These are phyloP conservation scores for Corniculantispora saksenae DNA, from an alignment of 2,329 filamentous ascomycete species.

Conservation along the genomic window DNA sequence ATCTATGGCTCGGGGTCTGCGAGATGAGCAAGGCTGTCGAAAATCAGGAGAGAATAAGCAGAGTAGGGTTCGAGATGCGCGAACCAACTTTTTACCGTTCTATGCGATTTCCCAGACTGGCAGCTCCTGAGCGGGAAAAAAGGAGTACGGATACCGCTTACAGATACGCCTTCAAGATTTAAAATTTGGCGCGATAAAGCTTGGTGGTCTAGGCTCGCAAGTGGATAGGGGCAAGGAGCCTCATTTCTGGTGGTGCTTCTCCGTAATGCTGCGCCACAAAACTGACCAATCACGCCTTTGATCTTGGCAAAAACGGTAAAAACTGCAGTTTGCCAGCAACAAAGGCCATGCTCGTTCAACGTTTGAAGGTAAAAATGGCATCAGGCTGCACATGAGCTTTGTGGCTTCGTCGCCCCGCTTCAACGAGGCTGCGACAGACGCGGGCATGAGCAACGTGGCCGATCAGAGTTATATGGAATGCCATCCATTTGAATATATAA, in stretches of 20 bases:
- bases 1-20: background rate
- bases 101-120: background rate
- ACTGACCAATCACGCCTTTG: background rate
- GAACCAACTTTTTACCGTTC: background rate
- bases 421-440: background rate
- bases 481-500: no score
- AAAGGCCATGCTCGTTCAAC: background rate
- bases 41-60: background rate
- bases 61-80: background rate
- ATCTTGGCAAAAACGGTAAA: background rate
- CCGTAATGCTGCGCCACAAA: background rate
- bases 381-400: background rate
- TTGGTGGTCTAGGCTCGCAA: background rate
- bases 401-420: background rate
- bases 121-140: background rate
- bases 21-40: background rate
- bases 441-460: background rate
- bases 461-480: no score
- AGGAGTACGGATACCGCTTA: background rate
- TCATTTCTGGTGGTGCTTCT: background rate
- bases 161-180: background rate
- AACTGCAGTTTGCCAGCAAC: background rate
- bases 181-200: background rate
- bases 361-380: background rate
- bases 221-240: background rate